A percentile compares a stretch with the other conserved stretches of the same genome.
Evolutionary conservation across 1,139 yeast species (phyloP).

Genomic region (Diutina ranongensis): DNA sequence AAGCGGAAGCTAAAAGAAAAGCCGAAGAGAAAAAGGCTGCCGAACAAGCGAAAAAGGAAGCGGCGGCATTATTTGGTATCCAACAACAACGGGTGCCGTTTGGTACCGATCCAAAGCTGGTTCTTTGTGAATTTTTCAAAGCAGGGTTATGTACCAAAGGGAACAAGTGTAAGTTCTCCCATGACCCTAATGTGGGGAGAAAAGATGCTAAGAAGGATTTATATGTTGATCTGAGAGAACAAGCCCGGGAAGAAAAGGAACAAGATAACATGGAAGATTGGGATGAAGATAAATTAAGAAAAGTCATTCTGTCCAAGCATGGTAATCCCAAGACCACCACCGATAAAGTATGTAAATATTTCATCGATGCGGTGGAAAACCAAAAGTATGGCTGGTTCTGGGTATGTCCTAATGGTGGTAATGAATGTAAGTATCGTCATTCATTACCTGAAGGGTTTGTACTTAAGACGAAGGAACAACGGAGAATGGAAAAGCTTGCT

Average conservation of each 20-base stretch:
- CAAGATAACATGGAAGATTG: constrained; percentile 89
- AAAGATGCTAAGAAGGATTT: constrained; percentile 85
- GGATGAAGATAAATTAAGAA: constrained; percentile 92
- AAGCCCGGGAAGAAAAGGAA: constrained; percentile 33
- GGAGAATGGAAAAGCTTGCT: constrained; percentile 78
- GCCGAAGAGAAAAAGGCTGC: constrained; percentile 88
- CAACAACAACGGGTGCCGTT: constrained; percentile 84
- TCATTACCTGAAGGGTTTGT: constrained; percentile 97
- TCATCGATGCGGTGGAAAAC: constrained; percentile 94
- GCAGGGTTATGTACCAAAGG: constrained; percentile 89
- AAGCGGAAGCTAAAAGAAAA: constrained; percentile 60
- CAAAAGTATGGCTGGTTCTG: constrained; percentile 99
- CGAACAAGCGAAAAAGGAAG: constrained; percentile 81
- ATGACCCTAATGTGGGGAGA: constrained; percentile 77
- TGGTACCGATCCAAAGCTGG: constrained; percentile 95
- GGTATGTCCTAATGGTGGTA: constrained; percentile 94
- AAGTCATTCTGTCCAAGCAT: constrained; percentile 80
- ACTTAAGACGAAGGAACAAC: constrained; percentile 92
- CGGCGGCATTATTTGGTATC: constrained; percentile 65
- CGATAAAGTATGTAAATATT: constrained; percentile 85
- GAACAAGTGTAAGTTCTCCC: constrained; percentile 85
- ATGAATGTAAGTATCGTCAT: constrained; percentile 88
- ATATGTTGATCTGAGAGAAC: constrained; percentile 73
- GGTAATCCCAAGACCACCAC: constrained; percentile 94
- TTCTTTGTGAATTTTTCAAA: constrained; percentile 83